Evolutionary conservation across 352 stramenopile genomes (phyloP), one percentile per base, ranked within the genome.

Genomic region (Globisporangium canariense): DNA sequence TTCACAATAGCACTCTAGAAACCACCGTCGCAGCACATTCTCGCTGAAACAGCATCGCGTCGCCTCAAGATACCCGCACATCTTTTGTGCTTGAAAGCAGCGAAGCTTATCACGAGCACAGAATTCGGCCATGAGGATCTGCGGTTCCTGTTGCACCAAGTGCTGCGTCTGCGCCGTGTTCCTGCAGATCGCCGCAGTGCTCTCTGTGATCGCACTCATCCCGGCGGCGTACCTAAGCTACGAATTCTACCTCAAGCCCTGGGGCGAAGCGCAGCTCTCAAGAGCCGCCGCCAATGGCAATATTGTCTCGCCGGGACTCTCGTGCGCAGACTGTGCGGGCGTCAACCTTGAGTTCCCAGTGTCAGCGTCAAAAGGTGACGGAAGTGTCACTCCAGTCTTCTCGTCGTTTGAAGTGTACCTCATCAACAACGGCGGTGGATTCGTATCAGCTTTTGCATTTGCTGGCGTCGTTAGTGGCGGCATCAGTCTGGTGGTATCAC

Each of bases 271-370:
- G n/a, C 78, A 72, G 45, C 59, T 67, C 46, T 64, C 65, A 20
- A 57, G 57, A 20, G 11, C 66, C 2, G 46, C 41, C 30, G 61
- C 55, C 40, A 51, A 28, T 20, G 28, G 18, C 32, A 41, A 58
- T 30, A 30, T 58, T 2, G 30, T 52, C 25, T 20, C 14, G 5
- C 47, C 57, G 7, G 53, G 36, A 6, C 51, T 77, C 28, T 76
- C 76, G 2, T 87, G 78, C 25, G 64, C 70, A 18, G 55, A 74
- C 50, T 87, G 78, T 60, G 58, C 71, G 8, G 78, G 78, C 22
- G 63, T 85, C 36, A 87, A 85, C 62, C 56, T 69, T 20, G 69
- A 74, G 18, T 87, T 73, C 52, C 78, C 78, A 1, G 62, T 87
- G 9, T 74, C 67, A 25, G 22, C 67, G 4, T 57, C 51, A 16